A percentile compares a stretch with the other conserved stretches of the same genome.
Evolutionary conservation across 139 green algal species (phyloP).

Genomic region (Coelastrella sp.): DNA sequence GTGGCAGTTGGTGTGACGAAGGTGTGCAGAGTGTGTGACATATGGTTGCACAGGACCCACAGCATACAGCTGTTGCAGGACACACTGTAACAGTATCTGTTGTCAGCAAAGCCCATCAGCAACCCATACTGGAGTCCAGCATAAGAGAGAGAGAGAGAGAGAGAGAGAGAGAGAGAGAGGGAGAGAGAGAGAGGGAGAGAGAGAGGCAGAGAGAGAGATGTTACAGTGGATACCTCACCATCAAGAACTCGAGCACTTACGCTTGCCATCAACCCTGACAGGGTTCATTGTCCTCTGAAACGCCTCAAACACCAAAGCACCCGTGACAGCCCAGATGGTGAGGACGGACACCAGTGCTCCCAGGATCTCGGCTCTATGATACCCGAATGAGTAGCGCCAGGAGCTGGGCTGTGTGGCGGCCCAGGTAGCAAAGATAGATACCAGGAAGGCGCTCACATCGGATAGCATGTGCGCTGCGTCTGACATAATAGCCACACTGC

Average conservation of each 20-base stretch:
- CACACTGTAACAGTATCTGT: too few species aligned
- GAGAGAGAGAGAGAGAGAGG: too few species aligned
- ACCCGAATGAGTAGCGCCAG: constrained; percentile 83
- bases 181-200: too few species aligned
- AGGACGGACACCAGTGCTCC: constrained; percentile 90
- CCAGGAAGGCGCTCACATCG: constrained; percentile 88
- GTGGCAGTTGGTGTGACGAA: too few species aligned
- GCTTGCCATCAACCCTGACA: constrained; percentile 79
- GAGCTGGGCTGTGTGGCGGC: constrained; percentile 56
- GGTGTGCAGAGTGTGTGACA: too few species aligned
- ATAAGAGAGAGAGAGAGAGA: too few species aligned
- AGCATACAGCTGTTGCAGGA: too few species aligned
- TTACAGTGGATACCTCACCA: not conserved
- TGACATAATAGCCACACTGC: constrained; percentile 94
- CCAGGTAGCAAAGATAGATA: constrained; percentile 84
- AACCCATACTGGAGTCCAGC: too few species aligned
- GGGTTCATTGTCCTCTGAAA: constrained; percentile 78
- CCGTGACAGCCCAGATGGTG: constrained; percentile 92
- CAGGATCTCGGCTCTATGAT: constrained; percentile 94
- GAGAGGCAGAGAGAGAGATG: too few species aligned
- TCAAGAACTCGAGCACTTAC: constrained; percentile 62
- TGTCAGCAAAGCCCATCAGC: too few species aligned
- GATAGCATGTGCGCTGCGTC: constrained; percentile 97
- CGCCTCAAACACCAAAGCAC: constrained; percentile 90
- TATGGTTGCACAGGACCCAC: too few species aligned